Percentiles rank a stretch among this genome's conserved stretches.
These are phyloP conservation scores for Ballota nigra DNA, from an alignment of 257 asterid genomes.

Conservation along the genomic window DNA sequence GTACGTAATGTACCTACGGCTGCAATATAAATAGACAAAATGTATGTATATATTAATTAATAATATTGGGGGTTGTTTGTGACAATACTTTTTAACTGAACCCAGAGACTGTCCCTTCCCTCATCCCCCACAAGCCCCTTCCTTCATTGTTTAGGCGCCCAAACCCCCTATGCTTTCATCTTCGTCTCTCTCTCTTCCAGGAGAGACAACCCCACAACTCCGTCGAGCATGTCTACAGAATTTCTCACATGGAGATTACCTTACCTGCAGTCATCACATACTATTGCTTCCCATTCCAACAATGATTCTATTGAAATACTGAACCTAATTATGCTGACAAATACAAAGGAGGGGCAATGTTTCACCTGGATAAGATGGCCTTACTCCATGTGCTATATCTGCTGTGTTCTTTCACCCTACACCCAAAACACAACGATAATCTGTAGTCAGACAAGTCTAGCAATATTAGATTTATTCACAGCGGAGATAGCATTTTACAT, in stretches of 20 bases:
- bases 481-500: no score
- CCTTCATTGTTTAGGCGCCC: background rate
- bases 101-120: background rate
- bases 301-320: background rate
- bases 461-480: no score
- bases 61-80: background rate
- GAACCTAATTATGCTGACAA: background rate
- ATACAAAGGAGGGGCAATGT: background rate
- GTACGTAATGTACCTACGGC: background rate
- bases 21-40: background rate
- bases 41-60: background rate
- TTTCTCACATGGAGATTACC: background rate
- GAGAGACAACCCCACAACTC: background rate
- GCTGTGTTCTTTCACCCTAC: conserved; percentile 77
- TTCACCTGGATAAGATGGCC: conserved; percentile 43
- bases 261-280: conserved; percentile 15
- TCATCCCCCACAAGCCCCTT: background rate
- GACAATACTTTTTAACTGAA: background rate
- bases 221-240: background rate
- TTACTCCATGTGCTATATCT: conserved; percentile 57
- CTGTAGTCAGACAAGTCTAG: background rate
- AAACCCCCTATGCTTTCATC: background rate
- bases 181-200: background rate
- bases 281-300: background rate
- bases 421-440: background rate